Conservation (phyloP, 768 basidiomycete genomes). For the Trametes maxima region DNA sequence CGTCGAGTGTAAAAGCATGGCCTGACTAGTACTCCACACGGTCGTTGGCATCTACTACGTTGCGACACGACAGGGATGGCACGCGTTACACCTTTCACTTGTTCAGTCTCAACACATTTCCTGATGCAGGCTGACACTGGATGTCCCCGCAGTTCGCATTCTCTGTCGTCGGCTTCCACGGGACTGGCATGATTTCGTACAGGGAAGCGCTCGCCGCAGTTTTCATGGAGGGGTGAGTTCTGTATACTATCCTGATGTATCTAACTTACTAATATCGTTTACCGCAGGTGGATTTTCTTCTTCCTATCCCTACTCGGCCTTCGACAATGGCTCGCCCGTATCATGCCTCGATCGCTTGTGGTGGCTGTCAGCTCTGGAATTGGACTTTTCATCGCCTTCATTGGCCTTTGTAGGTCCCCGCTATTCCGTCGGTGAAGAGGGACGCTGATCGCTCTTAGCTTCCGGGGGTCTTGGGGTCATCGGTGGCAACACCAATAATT, state of each 20-base stretch:
- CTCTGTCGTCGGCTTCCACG: conserved; percentile 85
- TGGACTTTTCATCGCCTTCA: conserved; percentile 83
- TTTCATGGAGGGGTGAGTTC: conserved; percentile 80
- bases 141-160: conserved; percentile 70
- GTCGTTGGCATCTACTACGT: too few relatives aligned
- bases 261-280: not conserved
- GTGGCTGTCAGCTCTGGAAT: conserved; percentile 86
- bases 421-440: conserved; percentile 17
- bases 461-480: conserved; percentile 71
- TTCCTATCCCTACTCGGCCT: conserved; percentile 78
- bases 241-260: too few relatives aligned
- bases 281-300: conserved; percentile 80
- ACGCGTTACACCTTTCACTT: too few relatives aligned
- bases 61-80: too few relatives aligned
- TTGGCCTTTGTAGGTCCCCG: conserved; percentile 26
- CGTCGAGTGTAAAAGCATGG: too few relatives aligned
- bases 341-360: conserved; percentile 87
- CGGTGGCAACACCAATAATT: conserved; percentile 70
- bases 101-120: too few relatives aligned
- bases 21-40: too few relatives aligned
- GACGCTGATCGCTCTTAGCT: conserved; percentile 44
- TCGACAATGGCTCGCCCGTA: conserved; percentile 86
- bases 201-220: conserved; percentile 84
- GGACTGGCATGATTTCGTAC: conserved; percentile 71
- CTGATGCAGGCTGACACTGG: too few relatives aligned